phyloP scores from a whole-genome alignment of 2,329 filamentous ascomycete species.

The Bipolaris zeicola region DNA sequence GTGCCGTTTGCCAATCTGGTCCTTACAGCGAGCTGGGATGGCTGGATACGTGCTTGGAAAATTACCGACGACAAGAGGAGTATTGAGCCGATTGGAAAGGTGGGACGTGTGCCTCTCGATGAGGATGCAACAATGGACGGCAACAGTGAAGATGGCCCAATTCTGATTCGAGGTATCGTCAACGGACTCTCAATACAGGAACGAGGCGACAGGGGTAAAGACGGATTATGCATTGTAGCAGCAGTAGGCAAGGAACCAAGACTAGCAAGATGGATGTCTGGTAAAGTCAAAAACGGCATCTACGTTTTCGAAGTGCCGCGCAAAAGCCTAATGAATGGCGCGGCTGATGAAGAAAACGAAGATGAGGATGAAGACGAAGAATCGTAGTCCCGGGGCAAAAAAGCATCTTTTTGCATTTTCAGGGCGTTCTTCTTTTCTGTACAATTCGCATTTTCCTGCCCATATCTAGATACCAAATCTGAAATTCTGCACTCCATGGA shows the following conservation, averaged over 20 bases:
- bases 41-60: slow-evolving; percentile 82
- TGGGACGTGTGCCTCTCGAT: slow-evolving; percentile 55
- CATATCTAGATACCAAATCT: slow-evolving; percentile 29
- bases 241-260: slow-evolving; percentile 86
- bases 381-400: not conserved
- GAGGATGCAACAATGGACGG: slow-evolving; percentile 19
- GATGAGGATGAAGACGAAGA: slow-evolving; percentile 13
- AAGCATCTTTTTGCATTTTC: slow-evolving; percentile 17
- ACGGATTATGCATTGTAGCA: slow-evolving; percentile 81
- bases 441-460: not conserved
- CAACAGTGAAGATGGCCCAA: slow-evolving; percentile 26
- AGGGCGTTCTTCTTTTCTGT: slow-evolving; percentile 8
- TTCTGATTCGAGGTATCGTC: slow-evolving; percentile 72
- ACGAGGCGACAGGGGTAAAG: slow-evolving; percentile 73
- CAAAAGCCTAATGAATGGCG: slow-evolving; percentile 33
- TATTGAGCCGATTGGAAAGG: slow-evolving; percentile 71
- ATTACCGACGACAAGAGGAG: slow-evolving; percentile 75
- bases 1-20: slow-evolving; percentile 91
- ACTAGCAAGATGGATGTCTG: slow-evolving; percentile 78
- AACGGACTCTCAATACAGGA: slow-evolving; percentile 91
- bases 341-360: slow-evolving; percentile 12
- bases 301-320: slow-evolving; percentile 80
- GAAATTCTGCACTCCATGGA: slow-evolving; percentile 4
- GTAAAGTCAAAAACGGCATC: slow-evolving; percentile 76
- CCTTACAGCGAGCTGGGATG: slow-evolving; percentile 93